Base-by-base conservation (phyloP, 1,284 basidiomycete genomes). In the Irpex sp. region DNA sequence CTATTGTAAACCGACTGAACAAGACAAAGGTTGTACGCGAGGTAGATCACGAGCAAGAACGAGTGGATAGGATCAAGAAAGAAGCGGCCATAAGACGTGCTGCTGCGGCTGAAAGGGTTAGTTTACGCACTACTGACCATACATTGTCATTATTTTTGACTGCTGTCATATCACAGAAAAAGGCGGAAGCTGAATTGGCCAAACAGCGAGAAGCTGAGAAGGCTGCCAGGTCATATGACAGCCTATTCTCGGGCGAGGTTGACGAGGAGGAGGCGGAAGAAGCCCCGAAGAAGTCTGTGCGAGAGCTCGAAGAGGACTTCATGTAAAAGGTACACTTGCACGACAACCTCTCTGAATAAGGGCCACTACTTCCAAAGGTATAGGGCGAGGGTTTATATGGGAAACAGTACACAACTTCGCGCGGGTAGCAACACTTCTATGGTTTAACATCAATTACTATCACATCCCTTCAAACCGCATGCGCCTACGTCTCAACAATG, bases 31-130 rank as follows among this genome's bases (percentile, higher is more conserved):
- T 86, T 52, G 93, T 93, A 75, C 82, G 82, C 49, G 82, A 87
- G 59, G 94, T 98, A 3, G 94, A 98, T 71, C 95, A 97, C 71
- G 96, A 98, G 74, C 85, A 91, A 63, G 95, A 97, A 70, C 82
- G 84, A 17, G 81, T 94, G 54, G 94, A 96, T 17, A 84, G 95
- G n/a, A 75, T 93, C 65, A 91, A 93, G 71, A 80, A 81, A 62
- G 94, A 96, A 75, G 86, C 83, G 37, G 83, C 86, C 4, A 77
- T 78, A 40, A 90, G 91, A 68, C 85, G 92, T 61, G 82, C 78
- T 0, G 84, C 82, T 1, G 93, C 92, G 0, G 79, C 78, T 1
- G 84, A 85, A 59, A 85, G 85, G 81, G 91, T 87, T 61, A 9
- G 67, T 65, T 11, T 15, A 60, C 37, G 31, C 1, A 34, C 31